These are phyloP conservation scores for Vitis riparia DNA, from an alignment of 164 flowering plant genomes.

Conservation along the genomic window DNA sequence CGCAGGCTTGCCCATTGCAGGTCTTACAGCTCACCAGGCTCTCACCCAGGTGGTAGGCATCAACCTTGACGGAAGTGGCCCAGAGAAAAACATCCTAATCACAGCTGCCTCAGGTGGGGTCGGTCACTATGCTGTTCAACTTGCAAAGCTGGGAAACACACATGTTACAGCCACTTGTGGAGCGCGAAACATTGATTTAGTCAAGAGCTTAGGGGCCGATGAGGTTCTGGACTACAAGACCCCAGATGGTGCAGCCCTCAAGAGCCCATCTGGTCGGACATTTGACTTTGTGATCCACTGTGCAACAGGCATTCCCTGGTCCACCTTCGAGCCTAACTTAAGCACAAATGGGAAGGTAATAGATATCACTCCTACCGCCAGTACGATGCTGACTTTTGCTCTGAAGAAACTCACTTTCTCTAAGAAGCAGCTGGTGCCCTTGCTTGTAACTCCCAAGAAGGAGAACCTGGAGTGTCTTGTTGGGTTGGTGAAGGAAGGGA, in stretches of 20 bases:
- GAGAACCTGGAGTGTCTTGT: slow-evolving; percentile 26
- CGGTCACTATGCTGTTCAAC: too few relatives aligned
- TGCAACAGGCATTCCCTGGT: slow-evolving; percentile 27
- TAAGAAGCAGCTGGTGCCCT: slow-evolving; percentile 26
- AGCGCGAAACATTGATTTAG: too few relatives aligned
- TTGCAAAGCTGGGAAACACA: too few relatives aligned
- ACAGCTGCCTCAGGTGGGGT: slow-evolving; percentile 47
- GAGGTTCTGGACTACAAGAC: slow-evolving; percentile 38
- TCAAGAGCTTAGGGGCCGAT: slow-evolving; percentile 15
- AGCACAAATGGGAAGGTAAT: slow-evolving; percentile 23
- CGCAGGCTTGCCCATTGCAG: too few relatives aligned
- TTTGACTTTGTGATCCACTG: slow-evolving; percentile 33
- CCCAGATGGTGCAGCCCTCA: slow-evolving; percentile 32
- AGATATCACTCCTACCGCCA: slow-evolving; percentile 22
- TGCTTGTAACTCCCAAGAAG: slow-evolving; percentile 4
- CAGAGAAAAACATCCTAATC: slow-evolving; percentile 25
- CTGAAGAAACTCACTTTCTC: slow-evolving; percentile 22
- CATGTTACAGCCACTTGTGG: too few relatives aligned
- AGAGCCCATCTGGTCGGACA: slow-evolving; percentile 31
- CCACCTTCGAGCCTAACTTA: slow-evolving; percentile 25
- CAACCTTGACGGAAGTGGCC: slow-evolving; percentile 29
- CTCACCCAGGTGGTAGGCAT: slow-evolving; percentile 29
- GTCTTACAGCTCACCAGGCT: slow-evolving; percentile 35
- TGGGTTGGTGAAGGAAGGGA: slow-evolving; percentile 22
- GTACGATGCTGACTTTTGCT: slow-evolving; percentile 15